phyloP scores from a whole-genome alignment of 768 basidiomycete genomes.

The Panellus pusillus region DNA sequence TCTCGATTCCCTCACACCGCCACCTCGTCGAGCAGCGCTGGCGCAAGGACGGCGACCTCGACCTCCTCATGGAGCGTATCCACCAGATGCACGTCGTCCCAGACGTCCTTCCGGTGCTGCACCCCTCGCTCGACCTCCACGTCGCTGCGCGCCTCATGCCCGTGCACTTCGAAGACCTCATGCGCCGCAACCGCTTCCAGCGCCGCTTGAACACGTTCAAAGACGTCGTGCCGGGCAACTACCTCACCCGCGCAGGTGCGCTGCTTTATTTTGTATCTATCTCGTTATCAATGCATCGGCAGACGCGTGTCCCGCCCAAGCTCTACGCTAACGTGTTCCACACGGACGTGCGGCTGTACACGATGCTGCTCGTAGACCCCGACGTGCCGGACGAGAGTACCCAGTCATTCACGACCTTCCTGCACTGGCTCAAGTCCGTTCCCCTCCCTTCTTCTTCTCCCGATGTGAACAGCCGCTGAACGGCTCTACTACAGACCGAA shows the following conservation, averaged over 20 bases:
- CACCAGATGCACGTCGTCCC: conserved; percentile 91
- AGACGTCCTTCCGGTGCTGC: conserved; percentile 73
- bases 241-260: conserved; percentile 66
- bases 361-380: conserved; percentile 86
- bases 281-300: not conserved
- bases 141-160: conserved; percentile 45
- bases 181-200: conserved; percentile 22
- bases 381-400: conserved; percentile 80
- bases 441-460: conserved; percentile 16
- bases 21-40: conserved; percentile 81
- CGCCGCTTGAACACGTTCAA: conserved; percentile 32
- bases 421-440: conserved; percentile 86
- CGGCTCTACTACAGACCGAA: conserved; percentile 65
- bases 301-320: conserved; percentile 68
- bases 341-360: conserved; percentile 77
- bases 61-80: conserved; percentile 90
- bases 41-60: conserved; percentile 81
- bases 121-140: conserved; percentile 74
- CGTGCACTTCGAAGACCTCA: conserved; percentile 29
- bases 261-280: not conserved
- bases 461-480: conserved; percentile 5
- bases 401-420: conserved; percentile 64
- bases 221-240: conserved; percentile 71
- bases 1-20: conserved; percentile 70
- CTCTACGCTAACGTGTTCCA: conserved; percentile 81